phyloP scores from a whole-genome alignment of 2,329 filamentous ascomycete species.

The Cercospora sojina region DNA sequence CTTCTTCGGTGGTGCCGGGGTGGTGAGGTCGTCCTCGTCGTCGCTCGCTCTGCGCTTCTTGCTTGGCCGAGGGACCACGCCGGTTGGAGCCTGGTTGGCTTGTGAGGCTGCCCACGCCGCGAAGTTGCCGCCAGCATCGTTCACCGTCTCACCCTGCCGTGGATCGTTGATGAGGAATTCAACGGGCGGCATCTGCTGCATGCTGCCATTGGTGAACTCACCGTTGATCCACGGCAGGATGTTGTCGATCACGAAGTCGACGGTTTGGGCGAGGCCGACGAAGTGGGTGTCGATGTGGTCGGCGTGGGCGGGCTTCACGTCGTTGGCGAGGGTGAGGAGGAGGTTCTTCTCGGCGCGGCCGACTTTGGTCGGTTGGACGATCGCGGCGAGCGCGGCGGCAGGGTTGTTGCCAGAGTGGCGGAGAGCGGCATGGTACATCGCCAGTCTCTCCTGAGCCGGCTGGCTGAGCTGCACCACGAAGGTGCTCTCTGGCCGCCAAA shows the following conservation, averaged over 20 bases:
- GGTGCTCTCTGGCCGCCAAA: conserved; percentile 35
- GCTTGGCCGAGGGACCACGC: background rate
- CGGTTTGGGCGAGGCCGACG: conserved; percentile 19
- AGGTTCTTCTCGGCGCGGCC: conserved; percentile 18
- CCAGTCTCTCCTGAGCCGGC: conserved; percentile 27
- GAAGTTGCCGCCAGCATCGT: conserved; percentile 30
- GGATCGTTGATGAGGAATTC: conserved; percentile 35
- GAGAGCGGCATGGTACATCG: conserved; percentile 27
- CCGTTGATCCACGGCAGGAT: conserved; percentile 30
- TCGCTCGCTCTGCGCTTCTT: conserved; percentile 1
- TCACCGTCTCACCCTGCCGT: conserved; percentile 25
- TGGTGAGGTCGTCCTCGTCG: background rate
- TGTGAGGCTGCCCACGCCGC: conserved; percentile 23
- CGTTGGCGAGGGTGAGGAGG: conserved; percentile 16
- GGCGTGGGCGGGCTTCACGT: conserved; percentile 25
- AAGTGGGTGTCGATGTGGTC: conserved; percentile 28
- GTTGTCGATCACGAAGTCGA: conserved; percentile 27
- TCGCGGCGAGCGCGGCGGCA: conserved; percentile 19
- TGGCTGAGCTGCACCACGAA: conserved; percentile 34
- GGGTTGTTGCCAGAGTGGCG: conserved; percentile 24
- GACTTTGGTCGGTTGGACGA: conserved; percentile 15
- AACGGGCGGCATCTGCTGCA: conserved; percentile 32
- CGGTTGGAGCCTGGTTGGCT: background rate
- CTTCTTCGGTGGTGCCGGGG: background rate
- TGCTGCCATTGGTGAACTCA: conserved; percentile 20